These are phyloP conservation scores for Neurospora sp. DNA, from an alignment of 495 filamentous ascomycete species.

Conservation along the genomic window DNA sequence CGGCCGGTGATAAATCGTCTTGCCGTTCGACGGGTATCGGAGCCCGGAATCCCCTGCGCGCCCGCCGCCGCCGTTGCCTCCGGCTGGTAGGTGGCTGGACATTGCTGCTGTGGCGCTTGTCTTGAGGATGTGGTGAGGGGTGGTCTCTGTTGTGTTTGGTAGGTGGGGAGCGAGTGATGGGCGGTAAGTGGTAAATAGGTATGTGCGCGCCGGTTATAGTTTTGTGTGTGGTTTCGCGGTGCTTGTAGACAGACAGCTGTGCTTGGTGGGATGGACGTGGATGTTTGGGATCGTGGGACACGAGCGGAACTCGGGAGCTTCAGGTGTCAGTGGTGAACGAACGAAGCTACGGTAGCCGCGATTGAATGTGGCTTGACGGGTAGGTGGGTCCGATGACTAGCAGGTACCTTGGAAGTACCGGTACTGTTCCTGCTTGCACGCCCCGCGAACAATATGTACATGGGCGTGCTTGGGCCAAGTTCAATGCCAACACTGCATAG, in stretches of 20 bases:
- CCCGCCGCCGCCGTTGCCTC: background rate
- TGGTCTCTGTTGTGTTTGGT: background rate
- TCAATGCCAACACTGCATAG: no score
- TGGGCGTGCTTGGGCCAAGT: background rate
- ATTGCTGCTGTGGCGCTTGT: background rate
- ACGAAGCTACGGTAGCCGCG: background rate
- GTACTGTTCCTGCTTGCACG: background rate
- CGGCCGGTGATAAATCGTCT: conserved; percentile 96
- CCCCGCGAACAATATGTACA: background rate
- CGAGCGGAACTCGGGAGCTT: background rate
- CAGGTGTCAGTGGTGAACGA: background rate
- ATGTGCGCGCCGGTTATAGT: background rate
- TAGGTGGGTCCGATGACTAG: background rate
- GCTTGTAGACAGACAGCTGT: background rate
- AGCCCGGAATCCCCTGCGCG: conserved; percentile 46
- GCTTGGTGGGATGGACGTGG: background rate
- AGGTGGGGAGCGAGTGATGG: background rate
- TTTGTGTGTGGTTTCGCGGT: background rate
- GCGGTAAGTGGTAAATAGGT: background rate
- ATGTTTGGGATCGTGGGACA: background rate
- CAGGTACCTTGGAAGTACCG: background rate
- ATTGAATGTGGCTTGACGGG: background rate
- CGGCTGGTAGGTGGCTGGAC: conserved; percentile 1
- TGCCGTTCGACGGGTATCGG: conserved; percentile 85
- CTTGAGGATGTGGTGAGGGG: background rate